A percentile compares a stretch with the other conserved stretches of the same genome.
Conservation (phyloP, 2,329 filamentous ascomycete species). For the Esteya vermicola region DNA sequence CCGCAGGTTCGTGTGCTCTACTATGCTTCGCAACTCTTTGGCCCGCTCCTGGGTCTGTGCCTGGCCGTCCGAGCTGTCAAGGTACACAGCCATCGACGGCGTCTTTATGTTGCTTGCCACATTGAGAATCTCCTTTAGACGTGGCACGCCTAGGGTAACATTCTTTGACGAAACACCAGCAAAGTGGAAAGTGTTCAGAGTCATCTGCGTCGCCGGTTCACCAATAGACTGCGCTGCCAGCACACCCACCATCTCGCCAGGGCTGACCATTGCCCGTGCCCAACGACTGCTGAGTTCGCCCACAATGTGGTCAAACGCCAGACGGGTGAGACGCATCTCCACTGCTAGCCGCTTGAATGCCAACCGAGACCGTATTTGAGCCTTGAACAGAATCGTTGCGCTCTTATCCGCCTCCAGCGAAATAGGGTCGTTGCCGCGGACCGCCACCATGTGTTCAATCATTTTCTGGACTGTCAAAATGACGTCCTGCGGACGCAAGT, state of each 20-base stretch:
- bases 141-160: constrained; percentile 92
- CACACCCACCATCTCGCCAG: constrained; percentile 98
- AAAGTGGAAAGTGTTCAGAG: constrained; percentile 98
- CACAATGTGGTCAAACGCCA: constrained; percentile 83
- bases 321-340: constrained; percentile 71
- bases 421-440: constrained; percentile 70
- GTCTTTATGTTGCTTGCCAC: constrained; percentile 98
- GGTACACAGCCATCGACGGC: constrained; percentile 87
- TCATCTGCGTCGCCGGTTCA: constrained; percentile 98
- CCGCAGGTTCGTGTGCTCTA: constrained; percentile 88
- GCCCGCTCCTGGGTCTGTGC: constrained; percentile 57
- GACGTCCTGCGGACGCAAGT: constrained; percentile 77
- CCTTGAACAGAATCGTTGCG: constrained; percentile 85
- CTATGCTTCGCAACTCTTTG: constrained; percentile 72
- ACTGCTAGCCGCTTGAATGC: constrained; percentile 88
- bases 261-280: constrained; percentile 70
- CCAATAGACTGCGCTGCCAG: constrained; percentile 96
- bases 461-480: constrained; percentile 65
- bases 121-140: constrained; percentile 98
- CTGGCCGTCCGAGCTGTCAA: constrained; percentile 42
- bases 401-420: constrained; percentile 78
- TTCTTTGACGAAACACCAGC: constrained; percentile 99
- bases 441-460: constrained; percentile 65
- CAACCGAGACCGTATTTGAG: constrained; percentile 73
- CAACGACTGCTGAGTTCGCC: constrained; percentile 86